phyloP scores from a whole-genome alignment of 192 early-diverging fungal species.

The Geranomyces variabilis region DNA sequence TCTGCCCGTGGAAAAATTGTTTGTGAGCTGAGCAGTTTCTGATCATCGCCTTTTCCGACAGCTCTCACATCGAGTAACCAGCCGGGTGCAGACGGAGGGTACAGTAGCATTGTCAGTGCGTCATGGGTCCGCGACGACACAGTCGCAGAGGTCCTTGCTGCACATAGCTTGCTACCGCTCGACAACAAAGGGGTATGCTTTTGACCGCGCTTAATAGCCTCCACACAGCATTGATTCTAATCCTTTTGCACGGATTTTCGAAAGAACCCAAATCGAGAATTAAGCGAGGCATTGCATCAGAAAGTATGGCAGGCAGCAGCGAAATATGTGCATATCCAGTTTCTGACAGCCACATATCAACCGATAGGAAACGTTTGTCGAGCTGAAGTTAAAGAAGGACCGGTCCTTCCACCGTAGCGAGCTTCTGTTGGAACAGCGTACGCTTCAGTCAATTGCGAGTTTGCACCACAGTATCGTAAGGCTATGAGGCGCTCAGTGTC shows the following conservation, averaged over 20 bases:
- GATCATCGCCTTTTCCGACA: slow-evolving; percentile 9
- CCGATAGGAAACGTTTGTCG: slow-evolving; percentile 71
- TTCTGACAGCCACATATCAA: background rate
- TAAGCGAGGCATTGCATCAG: slow-evolving; percentile 6
- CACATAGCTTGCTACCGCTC: slow-evolving; percentile 33
- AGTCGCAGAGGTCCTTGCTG: slow-evolving; percentile 56
- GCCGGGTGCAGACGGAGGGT: slow-evolving; percentile 41
- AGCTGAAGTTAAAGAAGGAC: slow-evolving; percentile 79
- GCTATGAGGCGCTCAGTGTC: too few relatives aligned
- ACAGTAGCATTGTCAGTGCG: slow-evolving; percentile 49
- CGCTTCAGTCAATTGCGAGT: slow-evolving; percentile 69
- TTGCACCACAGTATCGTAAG: slow-evolving; percentile 84
- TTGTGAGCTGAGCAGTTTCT: too few relatives aligned
- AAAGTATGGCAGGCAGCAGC: background rate
- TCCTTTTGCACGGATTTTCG: background rate
- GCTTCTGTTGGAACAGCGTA: slow-evolving; percentile 83
- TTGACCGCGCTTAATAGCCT: too few relatives aligned
- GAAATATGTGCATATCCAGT: background rate
- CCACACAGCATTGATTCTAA: too few relatives aligned
- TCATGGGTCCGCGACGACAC: slow-evolving; percentile 68
- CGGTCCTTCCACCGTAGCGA: slow-evolving; percentile 76
- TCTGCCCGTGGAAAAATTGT: too few relatives aligned
- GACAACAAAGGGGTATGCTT: slow-evolving; percentile 16
- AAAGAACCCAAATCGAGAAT: background rate
- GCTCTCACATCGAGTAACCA: slow-evolving; percentile 48